phyloP scores from a whole-genome alignment of 148 eudicot species.

The Silene uniflora region DNA sequence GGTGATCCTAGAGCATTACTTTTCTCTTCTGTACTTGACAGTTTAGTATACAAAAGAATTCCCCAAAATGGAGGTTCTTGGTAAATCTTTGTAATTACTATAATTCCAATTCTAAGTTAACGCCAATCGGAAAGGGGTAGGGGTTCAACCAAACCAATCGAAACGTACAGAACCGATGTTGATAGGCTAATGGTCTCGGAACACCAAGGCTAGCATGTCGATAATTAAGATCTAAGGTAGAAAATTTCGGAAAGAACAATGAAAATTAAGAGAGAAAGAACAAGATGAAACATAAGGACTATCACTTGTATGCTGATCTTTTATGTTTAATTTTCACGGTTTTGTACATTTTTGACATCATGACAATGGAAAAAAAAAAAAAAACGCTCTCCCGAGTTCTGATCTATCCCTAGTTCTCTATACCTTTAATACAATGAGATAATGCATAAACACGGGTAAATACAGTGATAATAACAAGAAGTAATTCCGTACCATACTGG shows the following conservation, averaged over 20 bases:
- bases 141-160: not conserved
- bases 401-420: slow-evolving; percentile 3
- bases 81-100: slow-evolving; percentile 10
- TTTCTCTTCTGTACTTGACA: not conserved
- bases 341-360: slow-evolving; percentile 13
- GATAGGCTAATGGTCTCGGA: not conserved
- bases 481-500: not conserved
- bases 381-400: not conserved
- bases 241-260: no score
- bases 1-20: not conserved
- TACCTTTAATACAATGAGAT: slow-evolving; percentile 7
- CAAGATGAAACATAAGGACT: not conserved
- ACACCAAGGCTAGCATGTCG: no score
- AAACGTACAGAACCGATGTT: not conserved
- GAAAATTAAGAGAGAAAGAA: no score
- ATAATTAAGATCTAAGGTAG: no score
- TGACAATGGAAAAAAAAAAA: not conserved
- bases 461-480: not conserved
- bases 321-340: not conserved
- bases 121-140: not conserved
- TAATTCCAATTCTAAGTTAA: not conserved
- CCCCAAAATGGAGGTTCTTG: not conserved
- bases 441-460: not conserved
- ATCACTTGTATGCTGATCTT: slow-evolving; percentile 3
- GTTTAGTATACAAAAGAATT: slow-evolving; percentile 11